Conservation (phyloP, 345 rosid species). For the Stellera chamaejasme region DNA sequence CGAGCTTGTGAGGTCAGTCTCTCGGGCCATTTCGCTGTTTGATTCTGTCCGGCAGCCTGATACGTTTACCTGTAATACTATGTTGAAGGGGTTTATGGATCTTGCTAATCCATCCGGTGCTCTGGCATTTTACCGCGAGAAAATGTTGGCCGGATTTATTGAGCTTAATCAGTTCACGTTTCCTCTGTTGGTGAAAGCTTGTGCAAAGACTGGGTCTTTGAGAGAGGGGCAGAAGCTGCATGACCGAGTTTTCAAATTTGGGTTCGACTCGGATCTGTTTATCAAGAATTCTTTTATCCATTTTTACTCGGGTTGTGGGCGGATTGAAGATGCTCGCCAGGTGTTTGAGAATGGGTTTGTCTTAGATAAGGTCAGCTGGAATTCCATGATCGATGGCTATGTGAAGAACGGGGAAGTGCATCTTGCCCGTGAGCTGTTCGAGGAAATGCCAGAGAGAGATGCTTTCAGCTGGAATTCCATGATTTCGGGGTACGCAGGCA, state of each 20-base stretch:
- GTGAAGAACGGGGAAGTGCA: constrained; percentile 27
- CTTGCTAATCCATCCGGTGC: constrained; percentile 29
- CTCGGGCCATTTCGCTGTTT: constrained; percentile 32
- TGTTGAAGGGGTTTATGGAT: constrained; percentile 33
- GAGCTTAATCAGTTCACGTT: constrained; percentile 46
- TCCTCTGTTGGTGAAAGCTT: constrained; percentile 44
- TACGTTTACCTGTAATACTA: constrained; percentile 53
- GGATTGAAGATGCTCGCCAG: constrained; percentile 21
- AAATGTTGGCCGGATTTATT: constrained; percentile 40
- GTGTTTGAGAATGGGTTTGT: constrained; percentile 35
- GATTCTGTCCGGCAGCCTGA: constrained; percentile 37
- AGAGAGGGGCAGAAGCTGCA: constrained; percentile 35
- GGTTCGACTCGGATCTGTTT: constrained; percentile 34
- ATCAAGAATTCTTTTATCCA: constrained; percentile 37
- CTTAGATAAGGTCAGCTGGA: constrained; percentile 48
- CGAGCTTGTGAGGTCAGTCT: constrained; percentile 24
- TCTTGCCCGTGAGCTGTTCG: constrained; percentile 45
- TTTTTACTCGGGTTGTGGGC: constrained; percentile 34
- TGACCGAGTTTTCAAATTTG: constrained; percentile 21
- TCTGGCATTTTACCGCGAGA: constrained; percentile 41
- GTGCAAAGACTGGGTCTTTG: constrained; percentile 33
- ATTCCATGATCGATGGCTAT: constrained; percentile 42
- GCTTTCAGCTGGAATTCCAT: constrained; percentile 55
- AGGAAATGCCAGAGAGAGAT: constrained; percentile 44
- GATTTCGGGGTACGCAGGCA: constrained; percentile 41